Percentiles rank a stretch among this genome's conserved stretches.
Evolutionary conservation across 108 stramenopile species (phyloP).

Genomic region (Cyclotella distinguenda): DNA sequence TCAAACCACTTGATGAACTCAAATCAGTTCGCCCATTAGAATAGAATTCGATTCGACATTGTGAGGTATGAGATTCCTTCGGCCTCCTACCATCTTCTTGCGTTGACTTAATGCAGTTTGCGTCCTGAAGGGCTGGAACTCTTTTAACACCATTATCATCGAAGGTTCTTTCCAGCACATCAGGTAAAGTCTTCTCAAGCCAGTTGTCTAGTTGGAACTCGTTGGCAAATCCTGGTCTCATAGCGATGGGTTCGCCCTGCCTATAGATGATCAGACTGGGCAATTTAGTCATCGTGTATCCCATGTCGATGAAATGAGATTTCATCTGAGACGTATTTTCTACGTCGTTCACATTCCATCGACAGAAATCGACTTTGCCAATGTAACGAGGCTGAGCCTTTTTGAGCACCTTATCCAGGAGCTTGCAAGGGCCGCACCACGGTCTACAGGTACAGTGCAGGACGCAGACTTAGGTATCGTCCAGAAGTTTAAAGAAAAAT

Average conservation of each 20-base stretch:
- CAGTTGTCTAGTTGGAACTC: conserved; percentile 40
- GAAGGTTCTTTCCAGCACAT: conserved; percentile 35
- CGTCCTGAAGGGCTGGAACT: neutral
- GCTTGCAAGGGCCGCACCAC: conserved; percentile 43
- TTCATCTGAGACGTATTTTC: conserved; percentile 27
- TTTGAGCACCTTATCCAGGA: conserved; percentile 40
- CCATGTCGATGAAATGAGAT: conserved; percentile 20
- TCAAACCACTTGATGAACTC: neutral
- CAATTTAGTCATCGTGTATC: conserved; percentile 25
- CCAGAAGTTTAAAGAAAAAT: neutral
- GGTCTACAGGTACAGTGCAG: conserved; percentile 2
- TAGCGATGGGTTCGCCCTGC: conserved; percentile 21
- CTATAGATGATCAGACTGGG: conserved; percentile 33
- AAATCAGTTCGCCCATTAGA: neutral
- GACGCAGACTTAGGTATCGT: neutral
- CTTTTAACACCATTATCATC: conserved; percentile 37
- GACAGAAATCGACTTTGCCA: conserved; percentile 29
- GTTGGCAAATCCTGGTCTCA: conserved; percentile 41
- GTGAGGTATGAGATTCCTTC: neutral
- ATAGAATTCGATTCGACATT: no score
- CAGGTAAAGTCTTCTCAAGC: conserved; percentile 38
- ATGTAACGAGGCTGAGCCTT: conserved; percentile 34
- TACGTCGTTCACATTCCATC: conserved; percentile 42
- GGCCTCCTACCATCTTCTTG: neutral
- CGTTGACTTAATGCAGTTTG: neutral